Conservation (phyloP, 2,329 filamentous ascomycete genomes). For the Fusarium tricinctum region DNA sequence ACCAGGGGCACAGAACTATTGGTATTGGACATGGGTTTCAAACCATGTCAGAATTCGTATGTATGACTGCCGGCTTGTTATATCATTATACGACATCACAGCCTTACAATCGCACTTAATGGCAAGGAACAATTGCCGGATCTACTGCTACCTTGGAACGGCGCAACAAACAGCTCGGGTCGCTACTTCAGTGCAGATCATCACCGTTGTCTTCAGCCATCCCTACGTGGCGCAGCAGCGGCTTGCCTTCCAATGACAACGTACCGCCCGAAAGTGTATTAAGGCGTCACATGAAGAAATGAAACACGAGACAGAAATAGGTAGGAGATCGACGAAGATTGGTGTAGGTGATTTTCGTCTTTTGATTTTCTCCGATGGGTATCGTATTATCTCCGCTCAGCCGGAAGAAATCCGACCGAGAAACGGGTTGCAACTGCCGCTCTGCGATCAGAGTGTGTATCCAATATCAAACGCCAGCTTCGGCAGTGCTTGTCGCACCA, state of each 20-base stretch:
- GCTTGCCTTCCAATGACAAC: background rate
- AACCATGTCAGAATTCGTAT: conserved; percentile 25
- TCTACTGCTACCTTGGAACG: background rate
- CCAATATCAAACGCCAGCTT: background rate
- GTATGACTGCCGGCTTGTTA: conserved; percentile 22
- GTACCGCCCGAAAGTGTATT: background rate
- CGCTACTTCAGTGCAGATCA: background rate
- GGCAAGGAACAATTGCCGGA: background rate
- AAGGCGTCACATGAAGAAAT: background rate
- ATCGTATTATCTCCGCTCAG: conserved; percentile 3
- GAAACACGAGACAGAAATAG: no score
- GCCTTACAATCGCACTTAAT: conserved; percentile 7
- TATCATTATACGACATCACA: conserved; percentile 3
- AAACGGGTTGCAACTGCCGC: conserved; percentile 11
- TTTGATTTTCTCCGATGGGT: no score
- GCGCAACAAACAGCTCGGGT: conserved; percentile 7
- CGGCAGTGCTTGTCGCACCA: conserved; percentile 2
- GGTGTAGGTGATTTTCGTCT: no score
- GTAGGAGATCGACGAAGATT: no score
- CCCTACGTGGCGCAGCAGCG: background rate
- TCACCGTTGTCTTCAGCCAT: background rate
- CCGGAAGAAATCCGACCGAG: background rate
- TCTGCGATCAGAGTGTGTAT: background rate
- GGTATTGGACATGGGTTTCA: conserved; percentile 9
- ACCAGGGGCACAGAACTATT: conserved; percentile 13